Conservation (phyloP, 2,329 filamentous ascomycete species). For the Fusarium sp. region DNA sequence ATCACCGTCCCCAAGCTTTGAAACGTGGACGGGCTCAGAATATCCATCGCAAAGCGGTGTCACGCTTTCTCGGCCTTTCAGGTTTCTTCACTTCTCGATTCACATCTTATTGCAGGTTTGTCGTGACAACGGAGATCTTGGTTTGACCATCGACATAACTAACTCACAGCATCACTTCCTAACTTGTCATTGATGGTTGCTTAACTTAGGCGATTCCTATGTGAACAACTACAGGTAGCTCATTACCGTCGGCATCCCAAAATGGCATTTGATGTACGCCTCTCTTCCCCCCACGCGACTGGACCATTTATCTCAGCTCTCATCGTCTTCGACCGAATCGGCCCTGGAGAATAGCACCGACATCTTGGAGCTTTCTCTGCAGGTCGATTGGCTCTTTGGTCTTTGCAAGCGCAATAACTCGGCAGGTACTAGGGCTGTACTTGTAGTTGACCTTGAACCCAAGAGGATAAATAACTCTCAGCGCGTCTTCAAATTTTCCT, state of each 20-base stretch:
- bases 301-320: too few relatives aligned
- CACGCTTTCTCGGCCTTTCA: background rate
- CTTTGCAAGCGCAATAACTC: background rate
- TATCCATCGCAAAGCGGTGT: too few relatives aligned
- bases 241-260: accelerated
- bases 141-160: background rate
- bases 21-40: too few relatives aligned
- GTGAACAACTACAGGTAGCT: background rate
- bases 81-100: background rate
- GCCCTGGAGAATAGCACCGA: background rate
- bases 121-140: background rate
- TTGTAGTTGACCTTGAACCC: background rate
- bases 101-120: background rate
- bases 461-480: background rate
- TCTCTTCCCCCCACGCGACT: accelerated
- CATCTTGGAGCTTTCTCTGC: background rate
- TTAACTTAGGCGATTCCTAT: background rate
- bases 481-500: background rate
- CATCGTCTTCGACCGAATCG: background rate
- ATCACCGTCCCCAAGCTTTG: background rate
- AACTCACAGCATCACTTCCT: background rate
- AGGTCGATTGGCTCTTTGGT: background rate
- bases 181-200: background rate
- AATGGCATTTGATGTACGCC: accelerated
- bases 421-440: background rate